A percentile compares a stretch with the other conserved stretches of the same genome.
These are phyloP conservation scores for Starmerella riodocensis DNA, from an alignment of 805 yeast genomes.

Conservation along the genomic window DNA sequence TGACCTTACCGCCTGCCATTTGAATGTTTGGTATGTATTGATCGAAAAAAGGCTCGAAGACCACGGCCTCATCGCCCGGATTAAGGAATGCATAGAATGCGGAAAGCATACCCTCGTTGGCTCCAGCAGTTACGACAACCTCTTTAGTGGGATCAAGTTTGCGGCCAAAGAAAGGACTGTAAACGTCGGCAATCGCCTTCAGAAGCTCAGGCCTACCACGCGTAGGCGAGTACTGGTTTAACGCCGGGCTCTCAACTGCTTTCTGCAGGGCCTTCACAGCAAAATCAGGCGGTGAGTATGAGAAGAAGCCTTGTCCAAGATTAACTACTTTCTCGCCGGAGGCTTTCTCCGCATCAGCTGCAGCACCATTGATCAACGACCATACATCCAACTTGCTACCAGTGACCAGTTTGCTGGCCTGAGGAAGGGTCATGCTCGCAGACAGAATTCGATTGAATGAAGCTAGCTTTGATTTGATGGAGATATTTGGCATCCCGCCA, in stretches of 20 bases:
- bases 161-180: conserved; percentile 53
- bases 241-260: conserved; percentile 58
- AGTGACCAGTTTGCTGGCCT: conserved; percentile 16
- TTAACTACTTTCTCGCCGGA: conserved; percentile 70
- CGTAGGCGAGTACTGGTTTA: conserved; percentile 88
- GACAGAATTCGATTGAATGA: background rate
- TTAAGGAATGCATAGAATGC: conserved; percentile 73
- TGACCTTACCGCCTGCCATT: conserved; percentile 84
- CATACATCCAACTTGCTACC: conserved; percentile 56
- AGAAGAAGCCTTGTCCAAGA: conserved; percentile 94
- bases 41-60: conserved; percentile 93
- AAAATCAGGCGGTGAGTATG: conserved; percentile 91
- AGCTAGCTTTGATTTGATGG: background rate
- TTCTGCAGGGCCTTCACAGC: conserved; percentile 69
- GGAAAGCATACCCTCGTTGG: conserved; percentile 87
- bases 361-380: conserved; percentile 90
- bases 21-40: conserved; percentile 92
- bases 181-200: conserved; percentile 54
- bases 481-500: background rate
- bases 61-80: conserved; percentile 88
- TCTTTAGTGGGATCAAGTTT: conserved; percentile 42
- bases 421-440: conserved; percentile 13
- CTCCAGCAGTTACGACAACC: conserved; percentile 83
- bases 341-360: conserved; percentile 60
- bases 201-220: conserved; percentile 71